These are phyloP conservation scores for Coemansia asiatica DNA, from an alignment of 192 early-diverging fungal species.

Conservation along the genomic window DNA sequence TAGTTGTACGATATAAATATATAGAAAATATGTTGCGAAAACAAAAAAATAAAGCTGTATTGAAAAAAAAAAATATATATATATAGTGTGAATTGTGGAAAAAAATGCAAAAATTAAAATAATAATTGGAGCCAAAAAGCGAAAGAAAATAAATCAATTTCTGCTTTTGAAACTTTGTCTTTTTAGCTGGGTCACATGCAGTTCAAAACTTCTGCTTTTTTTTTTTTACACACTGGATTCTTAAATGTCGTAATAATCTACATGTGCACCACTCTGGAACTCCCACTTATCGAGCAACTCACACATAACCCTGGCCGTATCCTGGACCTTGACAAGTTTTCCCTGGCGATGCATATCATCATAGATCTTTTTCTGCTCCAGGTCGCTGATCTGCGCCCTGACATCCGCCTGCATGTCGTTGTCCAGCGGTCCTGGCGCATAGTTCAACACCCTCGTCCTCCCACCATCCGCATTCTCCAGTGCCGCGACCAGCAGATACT, in stretches of 20 bases:
- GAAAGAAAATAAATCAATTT: too few relatives aligned
- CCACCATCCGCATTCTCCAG: constrained; percentile 55
- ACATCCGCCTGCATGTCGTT: constrained; percentile 79
- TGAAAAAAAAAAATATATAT: too few relatives aligned
- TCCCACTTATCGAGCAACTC: constrained; percentile 59
- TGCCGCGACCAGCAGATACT: constrained; percentile 68
- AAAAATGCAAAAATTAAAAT: too few relatives aligned
- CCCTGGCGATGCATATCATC: constrained; percentile 63
- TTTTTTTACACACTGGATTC: too few relatives aligned
- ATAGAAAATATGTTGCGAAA: too few relatives aligned
- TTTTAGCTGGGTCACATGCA: too few relatives aligned
- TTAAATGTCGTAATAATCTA: constrained; percentile 66
- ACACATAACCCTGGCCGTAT: constrained; percentile 64
- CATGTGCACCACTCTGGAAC: constrained; percentile 65
- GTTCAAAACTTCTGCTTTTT: too few relatives aligned
- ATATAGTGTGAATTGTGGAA: too few relatives aligned
- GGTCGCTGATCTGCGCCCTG: constrained; percentile 66
- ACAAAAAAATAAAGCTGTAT: too few relatives aligned
- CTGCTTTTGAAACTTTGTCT: too few relatives aligned
- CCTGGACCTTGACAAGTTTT: constrained; percentile 67
- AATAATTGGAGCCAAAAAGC: too few relatives aligned
- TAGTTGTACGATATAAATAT: too few relatives aligned
- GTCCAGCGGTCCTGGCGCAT: constrained; percentile 88
- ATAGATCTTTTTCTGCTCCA: constrained; percentile 63
- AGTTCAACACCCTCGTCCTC: constrained; percentile 68